Base-by-base conservation (phyloP, 306 rosid genomes). In the Quercus alba region DNA sequence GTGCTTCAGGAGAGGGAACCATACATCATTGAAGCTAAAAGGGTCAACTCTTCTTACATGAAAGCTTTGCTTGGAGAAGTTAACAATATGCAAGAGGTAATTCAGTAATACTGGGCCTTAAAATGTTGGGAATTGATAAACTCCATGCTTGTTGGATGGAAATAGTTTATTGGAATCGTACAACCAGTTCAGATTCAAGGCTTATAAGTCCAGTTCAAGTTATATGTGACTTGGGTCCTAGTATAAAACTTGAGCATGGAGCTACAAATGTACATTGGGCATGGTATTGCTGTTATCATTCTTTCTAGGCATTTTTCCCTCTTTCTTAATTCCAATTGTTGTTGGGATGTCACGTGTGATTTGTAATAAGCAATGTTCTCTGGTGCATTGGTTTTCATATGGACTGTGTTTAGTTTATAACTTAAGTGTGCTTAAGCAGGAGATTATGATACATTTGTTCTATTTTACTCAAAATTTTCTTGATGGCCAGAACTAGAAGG, bases 1-100 rank as follows among this genome's bases (percentile, higher is more conserved):
- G 56, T 73, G 88, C 56, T 51, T 71, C 79, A 91, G 94, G 91
- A 82, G 81, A 91, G 85, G 79, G 33, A 71, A 30, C 91, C 91
- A 5, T 88, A 61, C 81, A 80, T 81, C 61, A 63, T 12, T 55
- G 78, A 75, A 68, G 89, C 97, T 49, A 62, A 44, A 21, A 20
- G 19, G 67, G 56, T 89, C 72, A 78, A 89, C 74, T n/a, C 23
- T 77, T 75, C 69, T 59, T 78, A 81, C 75, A 30, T 15, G 70
- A 56, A 78, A 73, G 77, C 82, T 70, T 70, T 88, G 90, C 44
- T 78, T 38, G 66, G 33, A 33, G 92, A 92, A 77, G 85, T 11
- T 70, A 4, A 82, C 11, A 49, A 75, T 54, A 77, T 79, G 67
- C 57, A 64, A 55, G 30, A 78, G 93, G 93, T 89, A 83, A 87